Conservation (phyloP, 2,329 filamentous ascomycete species). For the Periconia sp. region DNA sequence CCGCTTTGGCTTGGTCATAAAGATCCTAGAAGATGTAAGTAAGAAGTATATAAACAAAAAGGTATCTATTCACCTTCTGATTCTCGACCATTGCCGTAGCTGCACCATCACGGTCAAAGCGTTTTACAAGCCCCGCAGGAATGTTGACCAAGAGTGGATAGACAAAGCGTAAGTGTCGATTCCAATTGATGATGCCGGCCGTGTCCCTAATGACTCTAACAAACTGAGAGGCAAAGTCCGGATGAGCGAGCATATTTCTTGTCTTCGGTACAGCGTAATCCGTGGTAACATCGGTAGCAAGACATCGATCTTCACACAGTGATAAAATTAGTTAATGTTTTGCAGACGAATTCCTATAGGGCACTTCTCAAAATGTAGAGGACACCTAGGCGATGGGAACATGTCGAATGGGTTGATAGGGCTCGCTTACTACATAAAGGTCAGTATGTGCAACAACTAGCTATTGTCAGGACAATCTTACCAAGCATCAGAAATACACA, state of each 20-base stretch:
- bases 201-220: conserved; percentile 11
- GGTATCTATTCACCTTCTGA: conserved; percentile 9
- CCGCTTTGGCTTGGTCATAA: conserved; percentile 10
- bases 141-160: conserved; percentile 6
- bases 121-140: conserved; percentile 5
- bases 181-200: conserved; percentile 11
- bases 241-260: conserved; percentile 10
- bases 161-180: conserved; percentile 13
- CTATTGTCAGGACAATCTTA: too few species aligned
- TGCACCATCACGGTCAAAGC: conserved; percentile 5
- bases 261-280: conserved; percentile 16
- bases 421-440: too few species aligned
- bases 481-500: conserved; percentile 17
- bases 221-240: conserved; percentile 14
- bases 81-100: conserved; percentile 12
- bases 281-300: conserved; percentile 20
- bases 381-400: too few species aligned
- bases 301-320: too few species aligned
- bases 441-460: too few species aligned
- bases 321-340: too few species aligned
- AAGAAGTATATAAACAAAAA: too few species aligned
- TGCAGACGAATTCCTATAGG: too few species aligned
- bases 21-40: conserved; percentile 10
- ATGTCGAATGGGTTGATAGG: too few species aligned
- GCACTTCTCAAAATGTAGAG: too few species aligned